A percentile compares a stretch with the other conserved stretches of the same genome.
phyloP scores from a whole-genome alignment of 2,329 filamentous ascomycete species.

The Pyrenophora graminea region DNA sequence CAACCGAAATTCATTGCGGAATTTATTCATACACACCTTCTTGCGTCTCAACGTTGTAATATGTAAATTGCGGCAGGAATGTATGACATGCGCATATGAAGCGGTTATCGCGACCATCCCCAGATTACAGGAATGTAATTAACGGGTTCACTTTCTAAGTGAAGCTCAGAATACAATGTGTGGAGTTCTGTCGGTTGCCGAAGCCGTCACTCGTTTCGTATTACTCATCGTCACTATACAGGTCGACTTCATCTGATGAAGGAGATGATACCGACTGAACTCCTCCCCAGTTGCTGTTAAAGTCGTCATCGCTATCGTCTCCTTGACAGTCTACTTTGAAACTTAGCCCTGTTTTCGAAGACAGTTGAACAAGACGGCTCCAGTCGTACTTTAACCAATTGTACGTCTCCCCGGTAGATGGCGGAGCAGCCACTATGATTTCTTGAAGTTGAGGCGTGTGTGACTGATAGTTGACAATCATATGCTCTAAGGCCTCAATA shows the following conservation, averaged over 20 bases:
- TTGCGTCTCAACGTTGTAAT: too few relatives aligned
- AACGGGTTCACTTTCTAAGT: too few relatives aligned
- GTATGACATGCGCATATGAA: too few relatives aligned
- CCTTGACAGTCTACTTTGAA: slow-evolving; percentile 13
- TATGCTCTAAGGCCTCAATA: slow-evolving; percentile 18
- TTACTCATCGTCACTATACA: slow-evolving; percentile 14
- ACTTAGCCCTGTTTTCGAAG: slow-evolving; percentile 8
- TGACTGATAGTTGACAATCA: slow-evolving; percentile 11
- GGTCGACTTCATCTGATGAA: slow-evolving; percentile 20
- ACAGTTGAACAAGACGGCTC: slow-evolving; percentile 11
- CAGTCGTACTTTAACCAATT: slow-evolving; percentile 16
- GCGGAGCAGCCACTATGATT: slow-evolving; percentile 12
- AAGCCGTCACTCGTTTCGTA: too few relatives aligned
- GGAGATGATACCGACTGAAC: slow-evolving; percentile 13
- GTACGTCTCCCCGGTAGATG: neutral
- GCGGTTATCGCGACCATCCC: too few relatives aligned
- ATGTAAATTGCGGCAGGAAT: too few relatives aligned
- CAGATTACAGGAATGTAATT: too few relatives aligned
- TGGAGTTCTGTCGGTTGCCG: too few relatives aligned
- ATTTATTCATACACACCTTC: too few relatives aligned
- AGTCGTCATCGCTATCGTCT: neutral
- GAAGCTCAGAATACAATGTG: too few relatives aligned
- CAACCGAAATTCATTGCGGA: too few relatives aligned
- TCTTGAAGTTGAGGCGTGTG: slow-evolving; percentile 12
- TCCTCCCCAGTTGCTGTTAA: slow-evolving; percentile 6